A percentile compares a stretch with the other conserved stretches of the same genome.
These are phyloP conservation scores for Colletotrichum spaethianum DNA, from an alignment of 2,329 filamentous ascomycete species.

Conservation along the genomic window DNA sequence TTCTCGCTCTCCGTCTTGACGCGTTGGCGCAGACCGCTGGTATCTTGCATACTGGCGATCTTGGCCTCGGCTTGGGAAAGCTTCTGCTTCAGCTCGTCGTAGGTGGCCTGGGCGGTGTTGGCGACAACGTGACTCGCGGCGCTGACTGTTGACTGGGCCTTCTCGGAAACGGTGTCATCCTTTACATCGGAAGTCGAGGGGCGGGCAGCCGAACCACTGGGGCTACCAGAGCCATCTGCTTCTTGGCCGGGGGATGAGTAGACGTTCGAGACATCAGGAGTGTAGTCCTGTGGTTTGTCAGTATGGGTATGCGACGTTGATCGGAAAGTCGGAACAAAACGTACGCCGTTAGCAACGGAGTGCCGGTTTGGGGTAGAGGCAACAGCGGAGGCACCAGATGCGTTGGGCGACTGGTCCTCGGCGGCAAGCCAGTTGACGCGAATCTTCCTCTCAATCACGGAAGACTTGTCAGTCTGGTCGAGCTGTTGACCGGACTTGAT, in stretches of 20 bases:
- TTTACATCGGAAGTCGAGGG: conserved; percentile 52
- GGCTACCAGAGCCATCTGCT: conserved; percentile 48
- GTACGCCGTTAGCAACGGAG: conserved; percentile 53
- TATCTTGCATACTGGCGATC: conserved; percentile 78
- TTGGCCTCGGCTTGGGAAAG: conserved; percentile 82
- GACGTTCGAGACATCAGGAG: conserved; percentile 60
- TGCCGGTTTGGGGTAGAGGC: conserved; percentile 59
- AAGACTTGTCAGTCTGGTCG: conserved; percentile 82
- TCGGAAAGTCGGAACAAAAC: not conserved
- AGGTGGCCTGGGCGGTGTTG: conserved; percentile 57
- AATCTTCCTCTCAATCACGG: conserved; percentile 95
- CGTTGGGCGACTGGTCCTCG: conserved; percentile 57
- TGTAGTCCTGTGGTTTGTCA: conserved; percentile 53
- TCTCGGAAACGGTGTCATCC: conserved; percentile 48
- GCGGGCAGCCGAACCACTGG: conserved; percentile 44
- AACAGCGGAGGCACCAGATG: conserved; percentile 42
- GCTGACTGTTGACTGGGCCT: conserved; percentile 50
- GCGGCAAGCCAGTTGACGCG: conserved; percentile 87
- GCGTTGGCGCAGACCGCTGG: conserved; percentile 83
- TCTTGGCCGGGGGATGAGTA: conserved; percentile 60
- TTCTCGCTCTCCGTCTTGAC: conserved; percentile 69
- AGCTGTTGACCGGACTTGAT: conserved; percentile 68
- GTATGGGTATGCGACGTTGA: not conserved
- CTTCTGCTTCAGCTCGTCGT: conserved; percentile 78
- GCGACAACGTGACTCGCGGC: conserved; percentile 65